Percentiles rank a stretch among this genome's conserved stretches.
phyloP scores from a whole-genome alignment of 2,329 filamentous ascomycete species.

The Paraconiothyrium sp. region DNA sequence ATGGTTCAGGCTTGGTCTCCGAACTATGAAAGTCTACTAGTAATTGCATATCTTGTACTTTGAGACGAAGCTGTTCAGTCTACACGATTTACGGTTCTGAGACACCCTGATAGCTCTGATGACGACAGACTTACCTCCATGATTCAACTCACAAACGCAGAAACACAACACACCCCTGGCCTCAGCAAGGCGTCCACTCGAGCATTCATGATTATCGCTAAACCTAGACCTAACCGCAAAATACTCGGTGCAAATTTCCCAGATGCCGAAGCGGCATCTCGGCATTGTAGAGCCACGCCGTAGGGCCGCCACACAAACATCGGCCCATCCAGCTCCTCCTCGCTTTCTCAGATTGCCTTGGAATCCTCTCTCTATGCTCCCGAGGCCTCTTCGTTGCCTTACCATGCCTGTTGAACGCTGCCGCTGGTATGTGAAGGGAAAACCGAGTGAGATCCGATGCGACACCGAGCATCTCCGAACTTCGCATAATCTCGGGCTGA shows the following conservation, averaged over 20 bases:
- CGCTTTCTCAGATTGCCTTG: neutral
- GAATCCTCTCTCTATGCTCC: neutral
- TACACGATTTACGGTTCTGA: neutral
- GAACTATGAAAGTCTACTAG: neutral
- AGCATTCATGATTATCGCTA: constrained; percentile 5
- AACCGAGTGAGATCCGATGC: constrained; percentile 11
- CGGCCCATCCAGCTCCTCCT: constrained; percentile 2
- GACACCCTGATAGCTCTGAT: neutral
- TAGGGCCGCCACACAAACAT: constrained; percentile 2
- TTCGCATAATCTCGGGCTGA: constrained; percentile 3
- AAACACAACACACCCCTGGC: neutral
- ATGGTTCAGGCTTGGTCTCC: neutral
- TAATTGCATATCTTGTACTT: too few relatives aligned
- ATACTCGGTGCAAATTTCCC: constrained; percentile 6
- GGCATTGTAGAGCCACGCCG: constrained; percentile 17
- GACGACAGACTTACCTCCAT: neutral
- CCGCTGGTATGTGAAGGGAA: neutral
- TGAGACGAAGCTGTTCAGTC: neutral
- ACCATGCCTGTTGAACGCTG: neutral
- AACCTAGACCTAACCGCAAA: neutral
- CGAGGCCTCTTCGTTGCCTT: neutral
- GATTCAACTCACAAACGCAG: neutral
- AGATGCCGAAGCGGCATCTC: constrained; percentile 20
- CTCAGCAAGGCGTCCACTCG: neutral
- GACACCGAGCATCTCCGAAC: constrained; percentile 26